Conservation (phyloP, 257 asterid genomes). For the Solanum virginianum region DNA sequence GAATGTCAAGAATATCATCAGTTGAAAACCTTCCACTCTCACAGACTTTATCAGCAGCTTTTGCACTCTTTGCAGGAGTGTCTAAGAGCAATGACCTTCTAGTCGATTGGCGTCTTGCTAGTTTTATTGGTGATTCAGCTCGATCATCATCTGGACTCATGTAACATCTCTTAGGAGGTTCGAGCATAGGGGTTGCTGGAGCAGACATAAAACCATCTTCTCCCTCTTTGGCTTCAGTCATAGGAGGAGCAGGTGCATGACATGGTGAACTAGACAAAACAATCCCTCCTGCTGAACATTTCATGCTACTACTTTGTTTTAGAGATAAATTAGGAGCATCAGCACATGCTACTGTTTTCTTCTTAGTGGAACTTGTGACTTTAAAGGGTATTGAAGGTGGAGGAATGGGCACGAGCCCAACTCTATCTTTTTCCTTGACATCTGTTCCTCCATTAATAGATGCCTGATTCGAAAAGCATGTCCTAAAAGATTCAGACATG, state of each 20-base stretch:
- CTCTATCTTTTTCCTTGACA: slow-evolving; percentile 2
- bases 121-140: slow-evolving; percentile 31
- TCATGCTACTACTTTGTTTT: neutral
- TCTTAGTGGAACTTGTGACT: neutral
- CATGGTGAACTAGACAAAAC: neutral
- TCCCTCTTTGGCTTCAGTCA: slow-evolving; percentile 33
- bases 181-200: slow-evolving; percentile 54
- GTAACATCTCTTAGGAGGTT: slow-evolving; percentile 48
- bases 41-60: slow-evolving; percentile 5
- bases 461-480: slow-evolving; percentile 25
- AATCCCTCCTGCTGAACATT: neutral
- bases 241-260: neutral
- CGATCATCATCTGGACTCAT: slow-evolving; percentile 59
- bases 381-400: neutral
- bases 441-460: slow-evolving; percentile 2
- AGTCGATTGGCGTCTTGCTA: slow-evolving; percentile 41
- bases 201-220: slow-evolving; percentile 31
- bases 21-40: slow-evolving; percentile 10
- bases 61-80: slow-evolving; percentile 41
- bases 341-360: neutral
- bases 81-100: slow-evolving; percentile 47
- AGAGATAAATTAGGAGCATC: neutral
- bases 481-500: slow-evolving; percentile 43
- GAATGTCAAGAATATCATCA: slow-evolving; percentile 34
- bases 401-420: neutral